Percentiles rank a stretch among this genome's conserved stretches.
Conservation (phyloP, 306 rosid genomes). For the Pueraria montana region DNA sequence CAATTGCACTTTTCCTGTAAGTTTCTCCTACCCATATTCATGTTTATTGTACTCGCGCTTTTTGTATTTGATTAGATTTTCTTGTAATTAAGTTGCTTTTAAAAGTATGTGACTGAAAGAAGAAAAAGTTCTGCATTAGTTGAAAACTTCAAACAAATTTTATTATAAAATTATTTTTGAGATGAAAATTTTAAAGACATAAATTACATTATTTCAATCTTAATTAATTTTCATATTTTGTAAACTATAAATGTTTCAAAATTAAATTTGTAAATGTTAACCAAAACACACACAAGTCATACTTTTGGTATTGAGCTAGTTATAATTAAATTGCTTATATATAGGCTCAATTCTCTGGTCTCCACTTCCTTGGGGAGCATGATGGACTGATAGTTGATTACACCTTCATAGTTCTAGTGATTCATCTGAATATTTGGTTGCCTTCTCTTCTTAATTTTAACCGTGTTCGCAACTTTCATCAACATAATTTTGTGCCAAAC, state of each 20-base stretch:
- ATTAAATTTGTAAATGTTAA: background rate
- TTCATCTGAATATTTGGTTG: constrained; percentile 2
- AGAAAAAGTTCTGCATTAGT: background rate
- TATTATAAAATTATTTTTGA: background rate
- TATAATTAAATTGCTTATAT: background rate
- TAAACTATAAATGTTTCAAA: background rate
- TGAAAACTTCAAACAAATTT: background rate
- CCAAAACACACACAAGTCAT: background rate
- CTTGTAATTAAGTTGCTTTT: background rate
- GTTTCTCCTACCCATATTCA: background rate
- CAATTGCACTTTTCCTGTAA: background rate
- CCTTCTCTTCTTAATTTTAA: background rate
- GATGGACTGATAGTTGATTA: background rate
- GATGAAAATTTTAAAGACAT: background rate
- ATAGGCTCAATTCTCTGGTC: background rate
- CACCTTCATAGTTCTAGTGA: background rate
- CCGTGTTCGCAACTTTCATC: background rate
- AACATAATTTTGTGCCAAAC: constrained; percentile 16
- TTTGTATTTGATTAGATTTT: background rate
- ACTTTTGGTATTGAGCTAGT: background rate
- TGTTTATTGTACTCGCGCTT: background rate
- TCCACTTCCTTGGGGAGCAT: background rate
- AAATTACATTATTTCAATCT: background rate
- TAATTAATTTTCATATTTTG: background rate
- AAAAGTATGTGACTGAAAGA: background rate